Evolutionary conservation across 108 stramenopile genomes (phyloP).

Genomic region (Pseudonitzschia multistriata): DNA sequence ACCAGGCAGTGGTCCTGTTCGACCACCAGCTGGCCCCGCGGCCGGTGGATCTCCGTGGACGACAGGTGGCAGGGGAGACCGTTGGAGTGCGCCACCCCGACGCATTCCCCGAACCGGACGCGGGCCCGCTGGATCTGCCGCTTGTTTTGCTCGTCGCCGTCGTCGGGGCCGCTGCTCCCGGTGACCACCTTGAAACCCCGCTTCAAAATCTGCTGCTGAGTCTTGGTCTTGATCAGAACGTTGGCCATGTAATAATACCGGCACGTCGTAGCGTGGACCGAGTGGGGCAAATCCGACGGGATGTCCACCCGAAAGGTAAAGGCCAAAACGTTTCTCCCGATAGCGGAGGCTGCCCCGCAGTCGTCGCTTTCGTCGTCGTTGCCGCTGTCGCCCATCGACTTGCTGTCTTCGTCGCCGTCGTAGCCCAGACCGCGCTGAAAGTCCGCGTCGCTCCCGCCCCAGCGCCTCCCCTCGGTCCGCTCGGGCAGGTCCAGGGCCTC

Average conservation of each 20-base stretch:
- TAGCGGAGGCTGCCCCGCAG: background rate
- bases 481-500: conserved; percentile 37
- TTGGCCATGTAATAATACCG: conserved; percentile 50
- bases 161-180: background rate
- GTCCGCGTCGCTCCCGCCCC: conserved; percentile 22
- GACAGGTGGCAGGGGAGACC: conserved; percentile 52
- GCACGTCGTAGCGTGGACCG: conserved; percentile 43
- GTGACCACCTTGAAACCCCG: conserved; percentile 32
- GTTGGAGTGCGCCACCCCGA: conserved; percentile 45
- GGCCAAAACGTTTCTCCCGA: conserved; percentile 17
- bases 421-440: conserved; percentile 18
- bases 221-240: conserved; percentile 25
- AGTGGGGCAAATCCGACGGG: conserved; percentile 46
- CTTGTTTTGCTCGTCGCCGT: background rate
- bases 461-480: conserved; percentile 23
- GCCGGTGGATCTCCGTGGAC: conserved; percentile 42
- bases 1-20: conserved; percentile 14
- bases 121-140: conserved; percentile 1
- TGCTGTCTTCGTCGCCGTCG: conserved; percentile 14
- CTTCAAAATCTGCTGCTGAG: conserved; percentile 32
- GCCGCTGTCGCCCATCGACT: background rate
- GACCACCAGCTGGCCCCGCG: conserved; percentile 43
- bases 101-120: conserved; percentile 37
- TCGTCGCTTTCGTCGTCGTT: background rate
- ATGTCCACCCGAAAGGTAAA: conserved; percentile 59